A percentile compares a stretch with the other conserved stretches of the same genome.
These are phyloP conservation scores for Penicillium decumbens DNA, from an alignment of 2,329 filamentous ascomycete species.

Conservation along the genomic window DNA sequence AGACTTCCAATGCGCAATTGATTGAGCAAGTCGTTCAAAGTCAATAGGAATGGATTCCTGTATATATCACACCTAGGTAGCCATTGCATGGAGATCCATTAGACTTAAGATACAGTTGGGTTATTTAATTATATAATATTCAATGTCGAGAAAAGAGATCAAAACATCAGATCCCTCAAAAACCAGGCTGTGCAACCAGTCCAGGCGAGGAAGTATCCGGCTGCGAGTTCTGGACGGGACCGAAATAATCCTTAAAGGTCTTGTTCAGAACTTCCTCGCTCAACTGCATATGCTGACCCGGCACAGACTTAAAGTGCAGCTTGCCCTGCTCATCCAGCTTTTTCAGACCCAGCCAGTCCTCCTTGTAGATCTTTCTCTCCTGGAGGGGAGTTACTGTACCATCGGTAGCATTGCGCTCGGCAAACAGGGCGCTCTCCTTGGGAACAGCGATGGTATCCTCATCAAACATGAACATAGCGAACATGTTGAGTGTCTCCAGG, in stretches of 20 bases:
- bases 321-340: constrained; percentile 72
- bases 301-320: constrained; percentile 66
- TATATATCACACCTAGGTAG: no score
- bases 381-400: constrained; percentile 61
- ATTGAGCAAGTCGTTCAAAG: no score
- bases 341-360: constrained; percentile 90
- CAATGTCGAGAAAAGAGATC: neutral
- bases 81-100: neutral
- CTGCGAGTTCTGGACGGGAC: constrained; percentile 23
- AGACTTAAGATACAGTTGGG: neutral
- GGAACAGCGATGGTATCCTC: constrained; percentile 82
- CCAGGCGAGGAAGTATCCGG: constrained; percentile 1
- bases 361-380: constrained; percentile 68
- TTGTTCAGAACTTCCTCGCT: constrained; percentile 60
- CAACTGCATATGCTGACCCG: constrained; percentile 81
- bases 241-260: constrained; percentile 56
- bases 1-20: no score
- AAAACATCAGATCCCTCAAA: neutral
- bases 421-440: constrained; percentile 87
- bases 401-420: constrained; percentile 68
- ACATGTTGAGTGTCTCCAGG: constrained; percentile 64
- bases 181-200: constrained; percentile 19
- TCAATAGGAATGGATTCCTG: no score
- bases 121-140: neutral
- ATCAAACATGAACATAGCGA: constrained; percentile 86